A percentile compares a stretch with the other conserved stretches of the same genome.
These are phyloP conservation scores for Carex kokanica DNA, from an alignment of 176 grass and related monocot genomes.

Conservation along the genomic window DNA sequence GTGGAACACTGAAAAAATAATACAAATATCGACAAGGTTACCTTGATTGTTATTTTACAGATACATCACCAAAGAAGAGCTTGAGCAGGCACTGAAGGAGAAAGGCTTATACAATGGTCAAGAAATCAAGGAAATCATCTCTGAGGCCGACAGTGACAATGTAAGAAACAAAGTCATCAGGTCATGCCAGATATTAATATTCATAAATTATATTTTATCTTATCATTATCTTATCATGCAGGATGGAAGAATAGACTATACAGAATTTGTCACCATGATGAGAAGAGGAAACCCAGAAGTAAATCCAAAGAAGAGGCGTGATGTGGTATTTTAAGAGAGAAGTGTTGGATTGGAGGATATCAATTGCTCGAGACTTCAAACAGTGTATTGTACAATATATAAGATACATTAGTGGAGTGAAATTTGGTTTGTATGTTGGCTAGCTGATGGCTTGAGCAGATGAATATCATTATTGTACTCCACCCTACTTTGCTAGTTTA, in stretches of 20 bases:
- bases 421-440: constrained; percentile 9
- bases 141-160: constrained; percentile 63
- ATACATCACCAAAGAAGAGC: constrained; percentile 71
- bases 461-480: constrained; percentile 6
- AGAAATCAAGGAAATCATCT: constrained; percentile 60
- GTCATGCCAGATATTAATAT: not conserved
- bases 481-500: not conserved
- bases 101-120: constrained; percentile 51
- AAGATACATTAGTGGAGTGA: not conserved
- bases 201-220: not conserved
- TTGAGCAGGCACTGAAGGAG: constrained; percentile 67
- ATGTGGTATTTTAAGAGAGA: constrained; percentile 51
- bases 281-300: constrained; percentile 66
- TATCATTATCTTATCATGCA: constrained; percentile 9
- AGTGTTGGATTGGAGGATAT: not conserved
- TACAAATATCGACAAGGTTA: not conserved
- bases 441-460: not conserved
- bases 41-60: constrained; percentile 26
- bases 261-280: constrained; percentile 80
- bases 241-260: constrained; percentile 84
- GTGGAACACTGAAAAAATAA: not conserved
- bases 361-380: not conserved
- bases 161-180: constrained; percentile 33
- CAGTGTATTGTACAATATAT: constrained; percentile 11
- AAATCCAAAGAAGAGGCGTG: constrained; percentile 68